Base-by-base conservation (phyloP, 225 moss, liverwort and hornwort genomes). In the Polytrichum commune region DNA sequence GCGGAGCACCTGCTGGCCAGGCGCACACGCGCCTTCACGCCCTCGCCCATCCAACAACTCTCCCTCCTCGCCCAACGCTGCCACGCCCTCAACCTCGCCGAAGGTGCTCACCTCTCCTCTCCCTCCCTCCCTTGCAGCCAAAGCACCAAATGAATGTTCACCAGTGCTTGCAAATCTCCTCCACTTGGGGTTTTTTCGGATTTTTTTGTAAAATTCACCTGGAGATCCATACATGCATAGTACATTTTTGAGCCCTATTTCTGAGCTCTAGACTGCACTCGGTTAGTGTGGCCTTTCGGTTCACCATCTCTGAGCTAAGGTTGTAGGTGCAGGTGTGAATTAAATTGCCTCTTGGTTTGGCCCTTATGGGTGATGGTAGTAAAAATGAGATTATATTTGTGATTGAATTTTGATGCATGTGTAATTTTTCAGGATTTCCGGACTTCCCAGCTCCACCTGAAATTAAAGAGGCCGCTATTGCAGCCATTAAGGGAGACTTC, bases 21-120 rank as follows among this genome's bases (percentile, higher is more conserved):
- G 78, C 85, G 80, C 55, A 79, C 80, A 23, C 72, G 20, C 18
- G 72, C 78, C 33, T 89, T 89, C 67, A 55, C 78, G 24, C 82
- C 91, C 18, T 96, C 96, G 1, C 84, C 90, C 55, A 89, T 96
- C 72, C 82, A 72, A 76, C 81, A 92, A 79, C 46, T 46, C 46
- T 46, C 13, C 46, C 82, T 84, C 35, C 89, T 93, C 26, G 96
- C 96, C 8, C 84, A 92, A 54, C 81, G 84, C 30, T 78, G 81
- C 83, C 87, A 89, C 68, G 96, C 93, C 66, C 87, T 96, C 83
- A 96, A 96, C 72, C 78, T 96, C 62, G 96, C 96, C 24, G 93
- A 96, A 90, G 95, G 95, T 89, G 1, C 27, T 69, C 62, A 18
- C 23, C 28, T 19, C 19, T 56, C 29, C 19, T 5, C 60, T 53